These are phyloP conservation scores for Penicillium alfredii DNA, from an alignment of 495 filamentous ascomycete species.

Conservation along the genomic window DNA sequence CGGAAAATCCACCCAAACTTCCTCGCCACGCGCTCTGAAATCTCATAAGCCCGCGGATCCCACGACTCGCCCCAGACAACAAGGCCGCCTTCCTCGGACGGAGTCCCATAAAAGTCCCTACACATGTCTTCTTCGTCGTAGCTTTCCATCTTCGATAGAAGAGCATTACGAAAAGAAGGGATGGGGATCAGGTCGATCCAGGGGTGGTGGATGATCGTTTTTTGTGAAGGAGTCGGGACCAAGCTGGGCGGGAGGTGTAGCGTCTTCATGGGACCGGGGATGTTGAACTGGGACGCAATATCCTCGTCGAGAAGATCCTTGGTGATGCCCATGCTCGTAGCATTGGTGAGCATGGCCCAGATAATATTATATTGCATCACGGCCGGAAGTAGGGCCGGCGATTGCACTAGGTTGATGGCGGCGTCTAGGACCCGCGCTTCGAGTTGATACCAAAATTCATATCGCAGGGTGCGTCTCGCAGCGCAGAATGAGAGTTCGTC, in stretches of 20 bases:
- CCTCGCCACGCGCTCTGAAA: conserved; percentile 9
- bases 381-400: background rate
- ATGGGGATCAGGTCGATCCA: conserved; percentile 24
- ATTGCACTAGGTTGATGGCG: conserved; percentile 1
- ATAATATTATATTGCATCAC: conserved; percentile 12
- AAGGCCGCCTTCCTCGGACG: conserved; percentile 8
- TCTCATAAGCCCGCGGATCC: conserved; percentile 21
- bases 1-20: conserved; percentile 18
- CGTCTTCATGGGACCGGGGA: conserved; percentile 9
- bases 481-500: background rate
- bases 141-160: conserved; percentile 1
- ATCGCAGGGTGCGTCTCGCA: background rate
- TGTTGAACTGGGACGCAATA: conserved; percentile 19
- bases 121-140: conserved; percentile 21
- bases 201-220: conserved; percentile 19
- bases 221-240: conserved; percentile 14
- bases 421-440: background rate
- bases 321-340: conserved; percentile 14
- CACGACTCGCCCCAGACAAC: conserved; percentile 22
- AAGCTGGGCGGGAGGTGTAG: conserved; percentile 16
- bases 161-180: conserved; percentile 10
- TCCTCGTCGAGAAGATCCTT: conserved; percentile 14
- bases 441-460: background rate
- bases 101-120: conserved; percentile 12
- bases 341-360: conserved; percentile 13